These are phyloP conservation scores for Fusarium continuum DNA, from an alignment of 2,329 filamentous ascomycete species.

Conservation along the genomic window DNA sequence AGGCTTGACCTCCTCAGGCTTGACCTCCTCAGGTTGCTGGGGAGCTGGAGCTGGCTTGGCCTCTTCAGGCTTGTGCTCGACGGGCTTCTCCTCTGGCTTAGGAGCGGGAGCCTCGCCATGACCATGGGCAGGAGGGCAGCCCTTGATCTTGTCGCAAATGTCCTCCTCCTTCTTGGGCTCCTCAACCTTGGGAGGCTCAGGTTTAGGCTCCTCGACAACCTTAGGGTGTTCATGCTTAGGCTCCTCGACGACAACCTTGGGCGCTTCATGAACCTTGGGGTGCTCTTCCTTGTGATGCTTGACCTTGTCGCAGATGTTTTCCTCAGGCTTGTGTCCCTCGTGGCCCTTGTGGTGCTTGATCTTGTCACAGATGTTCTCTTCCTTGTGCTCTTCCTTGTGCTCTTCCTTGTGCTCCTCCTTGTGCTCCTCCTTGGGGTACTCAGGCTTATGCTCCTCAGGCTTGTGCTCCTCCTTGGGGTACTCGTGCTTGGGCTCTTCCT, in stretches of 20 bases:
- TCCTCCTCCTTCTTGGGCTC: constrained; percentile 19
- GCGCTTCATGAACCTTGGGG: not conserved
- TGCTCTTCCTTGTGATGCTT: constrained; percentile 1
- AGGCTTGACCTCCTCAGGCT: not conserved
- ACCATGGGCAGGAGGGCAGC: not conserved
- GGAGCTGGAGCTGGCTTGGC: not conserved
- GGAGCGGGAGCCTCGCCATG: not conserved
- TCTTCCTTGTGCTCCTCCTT: not conserved
- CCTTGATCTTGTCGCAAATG: constrained; percentile 16
- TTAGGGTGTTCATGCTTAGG: not conserved
- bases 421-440: not conserved
- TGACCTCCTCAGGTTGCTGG: no score
- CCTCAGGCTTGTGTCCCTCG: no score
- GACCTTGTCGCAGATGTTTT: constrained; percentile 1
- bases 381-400: constrained; percentile 10
- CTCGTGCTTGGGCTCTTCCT: not conserved
- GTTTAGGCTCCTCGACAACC: not conserved
- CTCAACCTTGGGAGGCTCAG: not conserved
- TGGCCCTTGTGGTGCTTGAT: not conserved
- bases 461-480: not conserved
- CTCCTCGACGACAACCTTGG: not conserved
- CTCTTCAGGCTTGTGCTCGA: not conserved
- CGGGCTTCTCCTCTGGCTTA: not conserved
- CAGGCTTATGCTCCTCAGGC: not conserved
- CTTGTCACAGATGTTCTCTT: constrained; percentile 14